These are phyloP conservation scores for Suillus alpinus DNA, from an alignment of 768 basidiomycete species.

Conservation along the genomic window DNA sequence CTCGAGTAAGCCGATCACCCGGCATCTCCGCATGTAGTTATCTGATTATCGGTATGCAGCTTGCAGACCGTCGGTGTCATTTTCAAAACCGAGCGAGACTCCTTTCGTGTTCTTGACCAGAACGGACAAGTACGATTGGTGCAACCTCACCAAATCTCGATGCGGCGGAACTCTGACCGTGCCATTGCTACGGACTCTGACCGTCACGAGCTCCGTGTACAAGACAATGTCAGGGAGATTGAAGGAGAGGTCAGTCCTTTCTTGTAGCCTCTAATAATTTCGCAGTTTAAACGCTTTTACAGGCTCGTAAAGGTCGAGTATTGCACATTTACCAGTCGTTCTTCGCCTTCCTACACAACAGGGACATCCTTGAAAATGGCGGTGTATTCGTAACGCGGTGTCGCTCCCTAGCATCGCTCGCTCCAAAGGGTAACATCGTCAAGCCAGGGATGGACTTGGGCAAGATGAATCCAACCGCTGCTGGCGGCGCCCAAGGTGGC, in stretches of 20 bases:
- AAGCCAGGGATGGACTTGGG: constrained; percentile 74
- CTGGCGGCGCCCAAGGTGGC: constrained; percentile 58
- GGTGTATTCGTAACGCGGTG: constrained; percentile 94
- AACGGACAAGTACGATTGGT: constrained; percentile 86
- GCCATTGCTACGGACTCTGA: constrained; percentile 90
- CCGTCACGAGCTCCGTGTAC: constrained; percentile 79
- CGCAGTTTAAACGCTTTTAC: constrained; percentile 1
- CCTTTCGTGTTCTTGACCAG: constrained; percentile 95
- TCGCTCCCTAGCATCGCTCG: constrained; percentile 76
- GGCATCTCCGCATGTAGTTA: constrained; percentile 9
- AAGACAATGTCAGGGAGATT: constrained; percentile 91
- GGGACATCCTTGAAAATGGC: constrained; percentile 85
- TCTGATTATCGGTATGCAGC: constrained; percentile 39
- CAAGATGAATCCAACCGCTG: constrained; percentile 85
- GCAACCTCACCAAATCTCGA: constrained; percentile 91
- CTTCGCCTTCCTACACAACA: constrained; percentile 92
- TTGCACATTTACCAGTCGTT: constrained; percentile 93
- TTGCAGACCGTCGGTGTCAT: constrained; percentile 94
- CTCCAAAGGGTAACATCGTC: constrained; percentile 77
- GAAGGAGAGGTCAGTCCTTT: constrained; percentile 71
- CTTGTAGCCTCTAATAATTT: not conserved
- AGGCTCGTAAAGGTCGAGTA: constrained; percentile 86
- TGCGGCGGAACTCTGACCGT: constrained; percentile 77
- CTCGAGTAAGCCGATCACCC: constrained; percentile 68
- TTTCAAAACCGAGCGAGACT: constrained; percentile 93